A percentile compares a stretch with the other conserved stretches of the same genome.
phyloP scores from a whole-genome alignment of 768 basidiomycete species.

The Lactifluus echinatus region DNA sequence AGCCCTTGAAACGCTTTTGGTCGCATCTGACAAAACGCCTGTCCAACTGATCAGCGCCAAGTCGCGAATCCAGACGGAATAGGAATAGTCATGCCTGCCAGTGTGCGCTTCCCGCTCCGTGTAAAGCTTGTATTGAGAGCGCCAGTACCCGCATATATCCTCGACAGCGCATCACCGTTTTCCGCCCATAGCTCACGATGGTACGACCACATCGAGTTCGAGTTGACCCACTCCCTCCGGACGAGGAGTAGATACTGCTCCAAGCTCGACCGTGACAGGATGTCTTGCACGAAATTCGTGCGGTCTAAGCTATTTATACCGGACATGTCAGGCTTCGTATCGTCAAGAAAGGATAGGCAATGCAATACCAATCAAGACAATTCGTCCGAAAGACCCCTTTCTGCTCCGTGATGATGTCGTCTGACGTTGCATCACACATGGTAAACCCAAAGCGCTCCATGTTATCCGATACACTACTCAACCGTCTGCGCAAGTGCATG shows the following conservation, averaged over 20 bases:
- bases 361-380: constrained; percentile 82
- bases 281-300: constrained; percentile 96
- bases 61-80: background rate
- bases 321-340: background rate
- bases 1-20: constrained; percentile 90
- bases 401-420: constrained; percentile 78
- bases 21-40: constrained; percentile 92
- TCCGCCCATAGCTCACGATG: constrained; percentile 97
- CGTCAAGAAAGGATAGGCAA: background rate
- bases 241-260: constrained; percentile 77
- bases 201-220: constrained; percentile 65
- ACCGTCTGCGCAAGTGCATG: constrained; percentile 35
- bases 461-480: constrained; percentile 49
- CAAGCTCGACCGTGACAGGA: constrained; percentile 72
- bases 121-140: constrained; percentile 96
- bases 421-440: constrained; percentile 56
- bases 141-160: constrained; percentile 90
- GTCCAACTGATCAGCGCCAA: background rate
- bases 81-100: constrained; percentile 52
- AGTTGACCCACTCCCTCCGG: constrained; percentile 66
- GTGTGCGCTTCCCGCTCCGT: constrained; percentile 85
- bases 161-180: constrained; percentile 87
- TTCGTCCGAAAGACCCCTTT: constrained; percentile 90
- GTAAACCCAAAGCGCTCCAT: constrained; percentile 82
- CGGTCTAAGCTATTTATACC: constrained; percentile 65